Base-by-base conservation (phyloP, 306 rosid species). In the Pyrus communis region DNA sequence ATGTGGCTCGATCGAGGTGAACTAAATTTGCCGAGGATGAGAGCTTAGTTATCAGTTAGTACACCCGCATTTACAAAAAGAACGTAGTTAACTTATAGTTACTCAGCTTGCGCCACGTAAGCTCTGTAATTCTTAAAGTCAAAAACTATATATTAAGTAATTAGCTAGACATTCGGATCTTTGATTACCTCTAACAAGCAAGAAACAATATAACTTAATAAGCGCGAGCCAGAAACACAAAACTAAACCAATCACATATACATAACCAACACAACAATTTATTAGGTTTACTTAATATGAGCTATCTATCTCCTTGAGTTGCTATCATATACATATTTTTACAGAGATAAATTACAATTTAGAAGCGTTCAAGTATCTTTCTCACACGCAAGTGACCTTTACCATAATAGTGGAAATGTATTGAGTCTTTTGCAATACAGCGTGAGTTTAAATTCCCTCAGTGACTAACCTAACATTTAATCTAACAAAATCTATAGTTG, bases 391-490 rank as follows among this genome's bases (percentile, higher is more conserved):
- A 38, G 42, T 38, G 2, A 0, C 0, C 0, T 7, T 35, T 7
- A 38, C 2, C 1, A 7, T 9, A 38, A 0, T 7, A 0, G 2
- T 38, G 42, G 0, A 7, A 38, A 38, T 0, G 0, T 38, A 10
- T 38, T 38, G 2, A 33, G 1, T 1, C 0, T 7, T 7, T 33
- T 33, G 2, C 8, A 33, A 1, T 1, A 33, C 1, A 0, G 0
- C 38, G 1, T 33, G 0, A 1, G 2, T 35, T 35, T 35, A 0
- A 35, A 35, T 1, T 0, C 0, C 7, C 0, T 6, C 40, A 0
- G 0, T 35, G 2, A 0, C 40, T 35, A 7, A 35, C 2, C 9
- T 35, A 7, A 35, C 0, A 7, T 7, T 0, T 35, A 35, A 7
- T 7, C 0, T 35, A 35, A 35, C 1, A 35, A 35, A 6, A 7